Base-by-base conservation (phyloP, 345 rosid species). In the Turritis glabra region DNA sequence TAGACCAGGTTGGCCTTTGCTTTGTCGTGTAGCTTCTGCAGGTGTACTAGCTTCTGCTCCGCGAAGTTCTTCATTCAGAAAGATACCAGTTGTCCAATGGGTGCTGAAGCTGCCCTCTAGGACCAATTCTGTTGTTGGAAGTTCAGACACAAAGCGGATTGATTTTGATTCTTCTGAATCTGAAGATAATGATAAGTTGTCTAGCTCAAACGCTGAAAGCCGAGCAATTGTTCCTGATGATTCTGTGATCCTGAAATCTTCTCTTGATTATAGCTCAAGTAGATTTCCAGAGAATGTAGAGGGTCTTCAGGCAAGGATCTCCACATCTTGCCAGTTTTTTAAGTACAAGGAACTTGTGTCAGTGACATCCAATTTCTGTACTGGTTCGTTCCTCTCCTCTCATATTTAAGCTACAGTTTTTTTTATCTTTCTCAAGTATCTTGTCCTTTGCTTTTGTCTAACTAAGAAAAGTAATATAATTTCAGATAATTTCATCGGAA, bases 1-100 rank as follows among this genome's bases (percentile, higher is more conserved):
- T 60, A 87, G 84, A 71, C 93, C 97, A 14, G 93, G 98, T 30
- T 91, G 98, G 98, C 96, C 99, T 18, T 79, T 90, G 70, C 96
- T 85, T 61, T 80, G 85, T 43, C 88, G 74, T 64, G 77, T 86
- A 44, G 60, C 66, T 29, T 53, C 74, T 21, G 72, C 72, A 44
- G 79, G 86, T 30, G 40, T 32, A 19, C 72, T 74, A 72, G 69
- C 71, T 62, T 66, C 74, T 43, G 29, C 38, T 61, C 80, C 73
- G 0, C 62, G 81, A 58, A 76, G 79, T 51, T 85, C 81, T 58
- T 79, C 85, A 1, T 58, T 57, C 43, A 82, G 95, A 75, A 69
- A 83, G 73, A 82, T 91, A 74, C 85, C 91, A 32, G 87, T 84
- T 73, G 97, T 78, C 18, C 92, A 86, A 70, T 82, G 91, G 98